Base-by-base conservation (phyloP, 192 early-diverging fungal species). In the Backusella australiensis region DNA sequence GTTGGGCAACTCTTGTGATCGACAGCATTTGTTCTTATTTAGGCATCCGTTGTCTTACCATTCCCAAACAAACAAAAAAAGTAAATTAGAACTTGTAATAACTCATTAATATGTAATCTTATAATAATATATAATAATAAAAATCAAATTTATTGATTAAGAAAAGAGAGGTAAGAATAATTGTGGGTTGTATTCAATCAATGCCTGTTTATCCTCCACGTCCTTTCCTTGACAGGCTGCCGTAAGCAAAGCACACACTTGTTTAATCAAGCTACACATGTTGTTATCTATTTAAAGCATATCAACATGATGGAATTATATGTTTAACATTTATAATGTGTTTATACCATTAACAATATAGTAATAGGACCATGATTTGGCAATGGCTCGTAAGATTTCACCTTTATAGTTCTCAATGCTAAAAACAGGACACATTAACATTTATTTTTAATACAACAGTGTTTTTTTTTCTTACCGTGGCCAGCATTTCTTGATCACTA, bases 1-100 rank as follows among this genome's bases (percentile, higher is more conserved):
- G 94, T 85, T 97, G 94, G 94, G 93, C 93, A 46, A 75, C 90
- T 67, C 81, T 92, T 73, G 93, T 97, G 78, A 95, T 97, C 79
- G 87, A 93, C 71, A 90, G 91, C 53, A 95, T 97, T 85, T 97
- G 96, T 84, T 85, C 89, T 35, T 90, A 90, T 78, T 84, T 97
- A 71, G 90, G 90, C 74, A 97, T 97, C 84, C 88, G 90, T 68
- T 96, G 96, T 81, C 83, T 97, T 71, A 83, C 86, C 75, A 97
- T 97, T 84, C 87, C 89, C 86, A 68, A 72, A 77, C 63, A 68
- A 39, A 34, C 38, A 12, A 74, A 52, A 72, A 34, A 72, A 56
- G 46, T 49, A 53, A 44, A 72, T 23, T 69, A 69, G 68, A 69
- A n/a, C 23, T 5, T 12, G 23, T 59, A 59, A 29, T 67, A 34